Conservation (phyloP, 768 basidiomycete species). For the Boletus barrowsii region DNA sequence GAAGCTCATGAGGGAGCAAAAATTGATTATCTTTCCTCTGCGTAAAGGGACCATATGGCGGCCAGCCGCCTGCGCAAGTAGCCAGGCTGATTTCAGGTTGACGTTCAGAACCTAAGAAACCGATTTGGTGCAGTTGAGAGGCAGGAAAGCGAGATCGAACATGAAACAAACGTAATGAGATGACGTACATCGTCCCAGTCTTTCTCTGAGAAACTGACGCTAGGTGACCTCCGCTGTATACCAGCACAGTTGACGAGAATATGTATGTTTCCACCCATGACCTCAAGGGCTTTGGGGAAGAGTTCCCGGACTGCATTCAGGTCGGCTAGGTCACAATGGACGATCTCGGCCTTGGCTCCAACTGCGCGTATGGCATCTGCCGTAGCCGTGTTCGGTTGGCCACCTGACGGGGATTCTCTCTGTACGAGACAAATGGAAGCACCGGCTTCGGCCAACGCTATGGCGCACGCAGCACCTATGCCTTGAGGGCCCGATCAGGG, state of each 20-base stretch:
- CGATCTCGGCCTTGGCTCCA: constrained; percentile 38
- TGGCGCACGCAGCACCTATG: constrained; percentile 53
- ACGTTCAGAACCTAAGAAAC: constrained; percentile 67
- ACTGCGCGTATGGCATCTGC: constrained; percentile 35
- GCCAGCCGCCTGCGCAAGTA: constrained; percentile 84
- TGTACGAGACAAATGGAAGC: constrained; percentile 48
- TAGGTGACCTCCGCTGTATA: constrained; percentile 56
- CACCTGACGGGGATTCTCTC: constrained; percentile 38
- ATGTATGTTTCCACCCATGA: constrained; percentile 53
- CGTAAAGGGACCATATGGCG: constrained; percentile 79
- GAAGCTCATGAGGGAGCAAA: constrained; percentile 51
- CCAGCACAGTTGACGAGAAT: constrained; percentile 71
- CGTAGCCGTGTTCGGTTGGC: constrained; percentile 35
- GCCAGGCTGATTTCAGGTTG: constrained; percentile 86
- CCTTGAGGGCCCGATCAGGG: constrained; percentile 32
- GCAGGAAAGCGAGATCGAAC: constrained; percentile 4
- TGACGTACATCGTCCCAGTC: constrained; percentile 70
- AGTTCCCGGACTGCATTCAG: constrained; percentile 47
- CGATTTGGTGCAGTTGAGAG: constrained; percentile 7
- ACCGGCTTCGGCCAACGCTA: constrained; percentile 54
- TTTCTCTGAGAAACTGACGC: constrained; percentile 59
- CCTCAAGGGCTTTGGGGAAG: constrained; percentile 46
- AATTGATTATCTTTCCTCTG: constrained; percentile 71
- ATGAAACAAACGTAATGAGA: constrained; percentile 30
- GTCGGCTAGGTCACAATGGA: constrained; percentile 57